Evolutionary conservation across 1,284 basidiomycete species (phyloP), one percentile per base, ranked within the genome.

Genomic region (Porodaedalea pini): DNA sequence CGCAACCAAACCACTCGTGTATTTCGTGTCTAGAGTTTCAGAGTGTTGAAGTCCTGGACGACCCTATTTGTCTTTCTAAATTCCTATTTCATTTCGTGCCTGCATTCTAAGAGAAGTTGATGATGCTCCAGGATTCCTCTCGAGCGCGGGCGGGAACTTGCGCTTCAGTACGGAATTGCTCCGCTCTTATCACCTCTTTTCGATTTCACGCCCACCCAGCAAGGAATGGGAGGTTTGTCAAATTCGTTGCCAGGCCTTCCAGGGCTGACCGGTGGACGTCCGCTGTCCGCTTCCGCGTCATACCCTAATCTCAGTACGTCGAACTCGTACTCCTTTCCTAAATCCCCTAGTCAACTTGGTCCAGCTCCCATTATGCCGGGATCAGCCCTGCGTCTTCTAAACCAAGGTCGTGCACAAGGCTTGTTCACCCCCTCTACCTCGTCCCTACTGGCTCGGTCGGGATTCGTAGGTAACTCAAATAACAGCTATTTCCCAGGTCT

Each of bases 141-240:
- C 43, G 90, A 94, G 64, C 81, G 92, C 58, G 94, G 93, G 31
- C 84, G 89, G 59, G 92, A 94, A 63, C 85, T 98, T 41, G 93
- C 95, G 8, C 72, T 83, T n/a, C 91, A 93, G 67, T 95, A 91
- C 72, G 92, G 91, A 54, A 93, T 97, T 32, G 85, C 88, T 17
- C 83, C 87, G 48, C 78, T 94, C 53, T 81, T 98, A 54, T 80
- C 86, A 0, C 92, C 94, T 2, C 79, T 98, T 60, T 95, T 98
- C 69, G 94, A 97, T 71, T 95, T 94, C 69, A 83, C 87, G 17
- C 92, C 93, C 2, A 86, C 78, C 58, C 82, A 85, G n/a, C 81
- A 78, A 66, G 79, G 84, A 10, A 73, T 88, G 50, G 73, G 78
- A 15, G 74, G 82, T 37, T 75, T 90, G 47, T 84, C 86, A 51